Base-by-base conservation (phyloP, 1,284 basidiomycete species). In the Ustilago curta region DNA sequence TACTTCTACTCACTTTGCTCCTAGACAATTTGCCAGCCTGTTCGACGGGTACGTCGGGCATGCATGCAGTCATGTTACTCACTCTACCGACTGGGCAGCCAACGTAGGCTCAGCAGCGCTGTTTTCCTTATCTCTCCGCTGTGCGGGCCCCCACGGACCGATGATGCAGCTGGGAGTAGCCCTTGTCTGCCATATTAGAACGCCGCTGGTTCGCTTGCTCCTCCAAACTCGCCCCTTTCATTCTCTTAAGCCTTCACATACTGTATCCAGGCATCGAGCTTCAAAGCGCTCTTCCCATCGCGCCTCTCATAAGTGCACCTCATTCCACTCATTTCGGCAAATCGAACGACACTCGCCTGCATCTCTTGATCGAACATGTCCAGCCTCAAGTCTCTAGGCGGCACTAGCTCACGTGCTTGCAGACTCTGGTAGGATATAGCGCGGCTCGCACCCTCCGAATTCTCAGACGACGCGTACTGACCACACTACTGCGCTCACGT, bases 381-480 rank as follows among this genome's bases (percentile, higher is more conserved):
- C 12, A 27, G n/a, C 21, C 8, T 9, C 3, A 51, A 25, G 50
- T 8, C 37, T 37, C 25, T 18, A 8, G 23, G 11, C 14, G 21
- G 2, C 8, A 35, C 47, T 4, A n/a, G 3, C 11, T 35, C 45
- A 27, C 35, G 54, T 12, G 32, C 55, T 7, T 57, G 55, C 45
- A 57, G 21, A 31, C 40, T 57, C 18, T 57, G 55, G 54, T 56
- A 43, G 7, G 53, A 25, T 23, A 35, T 21, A 23, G 45, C 16
- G 19, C 19, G 21, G 37, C 53, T 55, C 1, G 23, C 18, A 5
- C 35, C 11, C 11, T 3, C 14, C 35, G 8, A 23, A n/a, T 18
- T 40, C 21, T 2, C 8, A 9, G n/a, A 31, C 45, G 55, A 49
- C 44, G 50, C 58, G 37, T 47, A 35, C 45, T 53, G 51, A 54